Evolutionary conservation across 2,329 filamentous ascomycete species (phyloP).

Genomic region (Monilinia fructicola): DNA sequence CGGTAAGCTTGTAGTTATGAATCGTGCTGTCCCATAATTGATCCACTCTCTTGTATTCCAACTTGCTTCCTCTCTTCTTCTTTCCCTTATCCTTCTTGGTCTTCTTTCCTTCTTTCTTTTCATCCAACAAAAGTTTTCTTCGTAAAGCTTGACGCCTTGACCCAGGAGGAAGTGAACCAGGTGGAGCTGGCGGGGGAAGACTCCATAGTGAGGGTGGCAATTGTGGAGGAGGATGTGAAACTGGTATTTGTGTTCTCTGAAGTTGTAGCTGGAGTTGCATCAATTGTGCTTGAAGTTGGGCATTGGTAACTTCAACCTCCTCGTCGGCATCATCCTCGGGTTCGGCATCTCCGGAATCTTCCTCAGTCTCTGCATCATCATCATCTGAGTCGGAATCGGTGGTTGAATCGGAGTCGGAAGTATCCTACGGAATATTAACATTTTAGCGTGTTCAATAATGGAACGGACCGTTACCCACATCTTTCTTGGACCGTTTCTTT

Average conservation of each 20-base stretch:
- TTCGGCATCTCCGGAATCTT: conserved; percentile 22
- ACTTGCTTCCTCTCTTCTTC: conserved; percentile 49
- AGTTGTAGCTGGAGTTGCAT: conserved; percentile 32
- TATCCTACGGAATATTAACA: conserved; percentile 27
- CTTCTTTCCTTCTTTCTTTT: conserved; percentile 38
- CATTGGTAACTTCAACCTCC: conserved; percentile 24
- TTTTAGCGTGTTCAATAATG: not conserved
- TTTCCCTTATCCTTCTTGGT: conserved; percentile 45
- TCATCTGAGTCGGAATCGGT: conserved; percentile 38
- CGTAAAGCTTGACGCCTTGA: conserved; percentile 31
- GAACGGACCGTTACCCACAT: conserved; percentile 29
- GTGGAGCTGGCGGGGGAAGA: conserved; percentile 22
- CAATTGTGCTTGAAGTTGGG: conserved; percentile 33
- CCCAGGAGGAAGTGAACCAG: conserved; percentile 25
- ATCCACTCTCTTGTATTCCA: conserved; percentile 70
- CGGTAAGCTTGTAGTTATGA: conserved; percentile 67
- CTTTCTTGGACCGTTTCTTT: conserved; percentile 43
- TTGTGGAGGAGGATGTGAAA: conserved; percentile 22
- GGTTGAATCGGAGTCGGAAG: conserved; percentile 38
- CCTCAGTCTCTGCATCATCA: conserved; percentile 24
- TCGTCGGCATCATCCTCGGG: conserved; percentile 25
- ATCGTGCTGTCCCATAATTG: conserved; percentile 59
- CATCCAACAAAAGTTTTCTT: conserved; percentile 35
- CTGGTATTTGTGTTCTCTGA: conserved; percentile 19
- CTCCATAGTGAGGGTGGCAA: conserved; percentile 12